A percentile compares a stretch with the other conserved stretches of the same genome.
These are phyloP conservation scores for Phycomyces blakesleeanus DNA, from an alignment of 192 early-diverging fungal species.

Conservation along the genomic window DNA sequence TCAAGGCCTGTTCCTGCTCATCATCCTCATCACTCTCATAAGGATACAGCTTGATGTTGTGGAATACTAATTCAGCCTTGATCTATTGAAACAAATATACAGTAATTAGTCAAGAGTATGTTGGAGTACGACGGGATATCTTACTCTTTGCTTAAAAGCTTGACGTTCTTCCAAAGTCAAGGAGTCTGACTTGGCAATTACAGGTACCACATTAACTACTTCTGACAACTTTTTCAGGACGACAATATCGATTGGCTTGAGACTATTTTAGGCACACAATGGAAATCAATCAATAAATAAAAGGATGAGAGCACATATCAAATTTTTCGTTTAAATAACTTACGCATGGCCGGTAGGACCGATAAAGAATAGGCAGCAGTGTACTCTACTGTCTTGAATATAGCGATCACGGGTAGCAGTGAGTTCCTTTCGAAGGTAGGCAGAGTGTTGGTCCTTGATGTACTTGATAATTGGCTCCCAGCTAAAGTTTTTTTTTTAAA, in stretches of 20 bases:
- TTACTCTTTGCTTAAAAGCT: constrained; percentile 72
- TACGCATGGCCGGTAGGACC: constrained; percentile 91
- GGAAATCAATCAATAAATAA: neutral
- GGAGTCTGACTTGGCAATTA: constrained; percentile 87
- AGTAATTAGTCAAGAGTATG: too few relatives aligned
- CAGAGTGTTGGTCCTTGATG: constrained; percentile 97
- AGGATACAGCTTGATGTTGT: constrained; percentile 88
- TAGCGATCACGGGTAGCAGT: constrained; percentile 81
- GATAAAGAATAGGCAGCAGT: constrained; percentile 94
- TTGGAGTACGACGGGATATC: too few relatives aligned
- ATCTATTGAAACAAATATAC: constrained; percentile 42
- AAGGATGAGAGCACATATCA: too few relatives aligned
- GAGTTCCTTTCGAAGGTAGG: constrained; percentile 89
- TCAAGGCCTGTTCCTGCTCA: constrained; percentile 69
- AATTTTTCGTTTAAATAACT: too few relatives aligned
- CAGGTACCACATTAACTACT: constrained; percentile 81
- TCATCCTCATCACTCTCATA: constrained; percentile 84
- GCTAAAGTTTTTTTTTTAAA: too few relatives aligned
- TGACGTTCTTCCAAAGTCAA: constrained; percentile 79
- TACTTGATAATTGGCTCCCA: constrained; percentile 97
- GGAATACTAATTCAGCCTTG: constrained; percentile 86
- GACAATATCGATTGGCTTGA: constrained; percentile 82
- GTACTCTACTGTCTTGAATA: constrained; percentile 92
- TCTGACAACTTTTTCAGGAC: constrained; percentile 80
- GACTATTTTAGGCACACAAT: constrained; percentile 33